These are phyloP conservation scores for Leccinum olivaceopallidum DNA, from an alignment of 768 basidiomycete genomes.

Conservation along the genomic window DNA sequence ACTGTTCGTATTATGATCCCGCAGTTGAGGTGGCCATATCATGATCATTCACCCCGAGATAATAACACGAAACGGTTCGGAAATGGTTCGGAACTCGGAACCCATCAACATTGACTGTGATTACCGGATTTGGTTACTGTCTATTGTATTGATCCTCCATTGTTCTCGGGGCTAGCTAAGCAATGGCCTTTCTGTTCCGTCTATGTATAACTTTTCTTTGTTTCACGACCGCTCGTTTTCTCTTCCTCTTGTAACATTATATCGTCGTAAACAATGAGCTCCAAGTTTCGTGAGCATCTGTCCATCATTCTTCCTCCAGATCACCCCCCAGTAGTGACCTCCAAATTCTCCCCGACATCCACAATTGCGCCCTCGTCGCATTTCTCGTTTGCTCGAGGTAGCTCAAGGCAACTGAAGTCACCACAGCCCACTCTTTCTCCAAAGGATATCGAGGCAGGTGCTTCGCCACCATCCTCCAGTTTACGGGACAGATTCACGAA, in stretches of 20 bases:
- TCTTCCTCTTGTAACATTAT: background rate
- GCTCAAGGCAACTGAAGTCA: constrained; percentile 13
- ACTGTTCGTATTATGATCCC: background rate
- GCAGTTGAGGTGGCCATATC: background rate
- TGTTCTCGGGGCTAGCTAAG: constrained; percentile 16
- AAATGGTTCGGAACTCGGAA: constrained; percentile 5
- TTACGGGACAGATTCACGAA: constrained; percentile 38
- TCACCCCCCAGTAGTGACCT: constrained; percentile 29
- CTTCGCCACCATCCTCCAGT: constrained; percentile 18
- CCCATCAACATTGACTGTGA: background rate
- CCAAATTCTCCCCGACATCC: constrained; percentile 48
- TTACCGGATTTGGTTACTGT: constrained; percentile 18
- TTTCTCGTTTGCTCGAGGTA: constrained; percentile 24
- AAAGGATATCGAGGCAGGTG: constrained; percentile 30
- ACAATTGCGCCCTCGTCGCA: constrained; percentile 33
- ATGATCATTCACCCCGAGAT: background rate
- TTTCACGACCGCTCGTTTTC: constrained; percentile 13
- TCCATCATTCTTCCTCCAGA: constrained; percentile 20
- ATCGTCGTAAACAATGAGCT: constrained; percentile 22
- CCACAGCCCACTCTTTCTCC: background rate
- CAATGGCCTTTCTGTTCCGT: constrained; percentile 3
- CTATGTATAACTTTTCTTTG: constrained; percentile 3
- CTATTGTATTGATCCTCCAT: constrained; percentile 21
- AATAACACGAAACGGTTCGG: background rate
- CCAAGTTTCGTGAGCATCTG: constrained; percentile 34